Evolutionary conservation across 2,329 filamentous ascomycete species (phyloP), one percentile per base, ranked within the genome.

Genomic region (Acrocalymma vagum): DNA sequence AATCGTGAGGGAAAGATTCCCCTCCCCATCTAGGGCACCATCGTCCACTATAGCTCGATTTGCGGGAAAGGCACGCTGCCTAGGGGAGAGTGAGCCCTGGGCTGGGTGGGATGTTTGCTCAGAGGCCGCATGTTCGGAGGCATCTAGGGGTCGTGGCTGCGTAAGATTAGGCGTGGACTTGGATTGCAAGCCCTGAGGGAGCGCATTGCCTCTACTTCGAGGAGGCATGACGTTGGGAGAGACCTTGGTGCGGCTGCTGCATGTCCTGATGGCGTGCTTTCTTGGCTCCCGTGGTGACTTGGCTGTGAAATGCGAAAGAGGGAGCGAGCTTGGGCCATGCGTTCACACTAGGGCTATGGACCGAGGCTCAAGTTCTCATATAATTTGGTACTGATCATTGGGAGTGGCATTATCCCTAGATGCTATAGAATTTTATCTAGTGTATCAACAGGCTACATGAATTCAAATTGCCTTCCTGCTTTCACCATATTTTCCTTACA

Each of bases 161-260:
- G 74, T 69, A 2, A 77, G 60, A 39, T 76, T 75, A 5, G 75
- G 75, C 3, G 74, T 76, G 0, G 74, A 77, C 40, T 72, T 72
- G 22, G 74, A 77, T 38, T 74, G 72, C 39, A 74, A 63, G 16
- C 68, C 70, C n/a, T 59, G 32, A 16, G 71, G 71, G 2, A 70
- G 54, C 4, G 55, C 48, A n/a, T 45, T 55, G 28, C 72, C 73
- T 70, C 73, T 67, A 43, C 72, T 74, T 43, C 72, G 67, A 2
- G 72, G 72, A 27, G 73, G 60, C 73, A 75, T 74, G 57, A 54
- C 42, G 58, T 58, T 33, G 35, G 40, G n/a, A 20, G 31, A 23
- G 25, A n/a, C 15, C 27, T 15, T 42, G 29, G 41, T 29, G 16
- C n/a, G 20, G 14, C 23, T 28, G 41, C 36, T 38, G 35, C 34